These are phyloP conservation scores for Diaporthe sp. DNA, from an alignment of 2,329 filamentous ascomycete genomes.

Conservation along the genomic window DNA sequence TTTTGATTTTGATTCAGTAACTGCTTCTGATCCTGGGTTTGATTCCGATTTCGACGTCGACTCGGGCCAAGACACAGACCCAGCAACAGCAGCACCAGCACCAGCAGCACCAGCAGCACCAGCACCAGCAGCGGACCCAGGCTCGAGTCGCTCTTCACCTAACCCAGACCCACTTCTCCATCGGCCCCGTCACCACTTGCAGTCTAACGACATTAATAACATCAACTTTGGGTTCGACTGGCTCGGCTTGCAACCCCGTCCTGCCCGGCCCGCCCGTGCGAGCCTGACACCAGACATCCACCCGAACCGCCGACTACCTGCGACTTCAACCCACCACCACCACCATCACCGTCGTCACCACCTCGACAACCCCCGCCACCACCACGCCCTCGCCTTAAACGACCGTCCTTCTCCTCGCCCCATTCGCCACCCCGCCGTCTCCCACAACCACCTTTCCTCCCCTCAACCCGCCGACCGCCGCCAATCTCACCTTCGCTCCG, in stretches of 20 bases:
- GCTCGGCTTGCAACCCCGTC: conserved; percentile 29
- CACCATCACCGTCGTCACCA: neutral
- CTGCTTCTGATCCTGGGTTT: neutral
- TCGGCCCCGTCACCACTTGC: conserved; percentile 21
- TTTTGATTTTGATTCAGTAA: neutral
- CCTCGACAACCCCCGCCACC: neutral
- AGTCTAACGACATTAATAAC: conserved; percentile 14
- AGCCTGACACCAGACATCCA: conserved; percentile 36
- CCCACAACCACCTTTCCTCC: neutral
- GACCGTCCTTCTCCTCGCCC: neutral
- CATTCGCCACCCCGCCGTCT: neutral
- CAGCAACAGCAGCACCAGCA: too few species aligned
- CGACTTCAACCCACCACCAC: neutral
- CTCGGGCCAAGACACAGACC: conserved; percentile 19
- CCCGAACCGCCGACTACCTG: conserved; percentile 34
- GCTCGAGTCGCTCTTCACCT: conserved; percentile 19
- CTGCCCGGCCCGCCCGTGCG: conserved; percentile 17
- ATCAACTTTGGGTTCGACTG: neutral
- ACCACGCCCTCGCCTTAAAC: neutral
- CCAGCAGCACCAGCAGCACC: too few species aligned
- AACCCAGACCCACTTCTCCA: conserved; percentile 27
- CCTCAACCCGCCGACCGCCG: neutral
- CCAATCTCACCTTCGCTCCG: neutral
- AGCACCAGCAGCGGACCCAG: too few species aligned
- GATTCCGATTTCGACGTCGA: conserved; percentile 24